These are phyloP conservation scores for Leucogyrophana mollusca DNA, from an alignment of 768 basidiomycete species.

Conservation along the genomic window DNA sequence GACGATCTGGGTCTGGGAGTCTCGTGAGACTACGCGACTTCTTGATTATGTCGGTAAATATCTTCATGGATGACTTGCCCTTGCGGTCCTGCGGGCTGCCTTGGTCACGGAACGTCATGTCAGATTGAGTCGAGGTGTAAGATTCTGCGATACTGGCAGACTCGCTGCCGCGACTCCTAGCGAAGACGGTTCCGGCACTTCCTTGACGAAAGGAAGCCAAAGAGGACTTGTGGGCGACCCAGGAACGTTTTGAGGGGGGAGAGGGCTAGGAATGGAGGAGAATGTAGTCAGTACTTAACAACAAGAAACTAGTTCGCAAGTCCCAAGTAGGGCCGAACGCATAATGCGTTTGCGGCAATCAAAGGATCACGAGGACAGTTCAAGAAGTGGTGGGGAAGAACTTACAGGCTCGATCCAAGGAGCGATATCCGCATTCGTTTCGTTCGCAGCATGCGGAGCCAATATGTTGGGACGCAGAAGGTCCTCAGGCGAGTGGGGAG, in stretches of 20 bases:
- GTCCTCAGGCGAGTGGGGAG: background rate
- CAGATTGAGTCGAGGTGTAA: conserved; percentile 29
- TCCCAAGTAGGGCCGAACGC: conserved; percentile 1
- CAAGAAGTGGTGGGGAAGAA: background rate
- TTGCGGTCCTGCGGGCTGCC: conserved; percentile 41
- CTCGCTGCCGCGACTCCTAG: conserved; percentile 28
- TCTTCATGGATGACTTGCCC: conserved; percentile 45
- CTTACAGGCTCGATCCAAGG: conserved; percentile 12
- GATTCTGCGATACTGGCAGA: conserved; percentile 26
- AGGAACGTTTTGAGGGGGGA: conserved; percentile 15
- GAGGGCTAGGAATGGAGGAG: conserved; percentile 1
- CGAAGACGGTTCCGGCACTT: conserved; percentile 28
- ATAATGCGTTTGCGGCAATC: background rate
- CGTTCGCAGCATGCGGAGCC: background rate
- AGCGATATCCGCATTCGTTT: conserved; percentile 7
- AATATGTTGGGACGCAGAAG: background rate
- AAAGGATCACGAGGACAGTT: conserved; percentile 1
- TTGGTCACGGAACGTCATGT: conserved; percentile 31
- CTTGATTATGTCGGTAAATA: conserved; percentile 40
- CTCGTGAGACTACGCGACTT: conserved; percentile 8
- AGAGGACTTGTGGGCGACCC: conserved; percentile 30
- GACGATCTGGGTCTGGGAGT: conserved; percentile 16
- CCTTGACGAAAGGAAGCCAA: conserved; percentile 37
- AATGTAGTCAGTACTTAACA: too few relatives aligned
- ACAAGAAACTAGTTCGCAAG: background rate